Evolutionary conservation across 306 rosid species (phyloP).

Genomic region (Castanospermum australe): DNA sequence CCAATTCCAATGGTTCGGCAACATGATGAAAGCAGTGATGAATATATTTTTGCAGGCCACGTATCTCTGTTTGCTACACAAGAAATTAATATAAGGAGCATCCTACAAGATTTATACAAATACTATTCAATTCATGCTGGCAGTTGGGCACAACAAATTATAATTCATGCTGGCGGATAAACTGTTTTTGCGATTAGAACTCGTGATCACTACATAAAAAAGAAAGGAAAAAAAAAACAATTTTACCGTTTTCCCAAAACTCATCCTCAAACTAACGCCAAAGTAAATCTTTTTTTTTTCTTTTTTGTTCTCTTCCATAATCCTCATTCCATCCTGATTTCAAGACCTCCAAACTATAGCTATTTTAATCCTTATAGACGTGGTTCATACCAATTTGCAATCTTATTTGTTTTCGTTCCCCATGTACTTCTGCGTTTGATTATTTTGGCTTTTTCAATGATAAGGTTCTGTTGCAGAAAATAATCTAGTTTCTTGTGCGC

Average conservation of each 20-base stretch:
- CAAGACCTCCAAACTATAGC: too few species aligned
- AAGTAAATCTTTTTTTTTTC: too few species aligned
- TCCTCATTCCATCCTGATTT: too few species aligned
- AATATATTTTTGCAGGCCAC: not conserved
- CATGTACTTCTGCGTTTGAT: too few species aligned
- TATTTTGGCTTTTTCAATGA: not conserved
- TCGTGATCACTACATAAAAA: too few species aligned
- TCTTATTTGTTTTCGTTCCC: too few species aligned
- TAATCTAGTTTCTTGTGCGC: not conserved
- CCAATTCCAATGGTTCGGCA: not conserved
- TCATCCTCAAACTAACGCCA: not conserved
- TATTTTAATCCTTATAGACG: too few species aligned
- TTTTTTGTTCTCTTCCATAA: too few species aligned
- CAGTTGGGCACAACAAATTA: not conserved
- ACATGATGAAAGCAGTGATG: slow-evolving; percentile 34
- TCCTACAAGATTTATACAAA: slow-evolving; percentile 19
- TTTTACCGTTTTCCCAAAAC: too few species aligned
- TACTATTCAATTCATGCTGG: slow-evolving; percentile 19
- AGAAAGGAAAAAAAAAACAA: too few species aligned
- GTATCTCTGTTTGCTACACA: slow-evolving; percentile 24
- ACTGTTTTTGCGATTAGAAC: not conserved
- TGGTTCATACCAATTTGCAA: too few species aligned
- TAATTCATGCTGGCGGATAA: not conserved
- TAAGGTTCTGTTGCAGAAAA: not conserved
- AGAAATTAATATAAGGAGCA: slow-evolving; percentile 26